Base-by-base conservation (phyloP, 208 protist genomes). In the Giardia duodenalis region DNA sequence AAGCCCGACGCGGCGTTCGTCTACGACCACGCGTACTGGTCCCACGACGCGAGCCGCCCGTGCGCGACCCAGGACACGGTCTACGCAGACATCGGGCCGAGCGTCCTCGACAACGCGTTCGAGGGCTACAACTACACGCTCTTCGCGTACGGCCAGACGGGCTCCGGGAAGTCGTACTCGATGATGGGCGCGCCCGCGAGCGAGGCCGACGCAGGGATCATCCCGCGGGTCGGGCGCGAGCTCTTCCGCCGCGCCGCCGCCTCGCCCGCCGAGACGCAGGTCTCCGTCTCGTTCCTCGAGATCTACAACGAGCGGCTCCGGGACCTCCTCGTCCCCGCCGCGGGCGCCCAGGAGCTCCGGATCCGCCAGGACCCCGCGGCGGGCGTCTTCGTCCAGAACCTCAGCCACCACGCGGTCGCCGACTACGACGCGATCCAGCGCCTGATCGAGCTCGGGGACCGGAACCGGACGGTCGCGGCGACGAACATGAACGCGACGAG, bases 121-220 rank as follows among this genome's bases (percentile, higher is more conserved):
- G 1, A 1, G 1, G 93, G 93, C 30, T 47, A 47, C 30, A 86
- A 92, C 2, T 88, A 48, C 45, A 94, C 93, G 4, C 67, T 47
- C 30, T 94, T 94, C 88, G 92, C 92, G 30, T 94, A 94, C 47
- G 93, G 93, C 0, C 46, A 93, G 47, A 94, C 93, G 39, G 93
- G 93, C n/a, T 93, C 93, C 10, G 93, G 93, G 45, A 93, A 93
- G 88, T 96, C 95, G 19, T 95, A 93, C 57, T 96, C 95, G 2
- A 95, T 96, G 95, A 93, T 94, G 89, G 92, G 92, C 1, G n/a
- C n/a, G n/a, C n/a, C n/a, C n/a, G n/a, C n/a, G n/a, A 45, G 4
- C 42, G 22, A n/a, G 4, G 86, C 3, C 4, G 86, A 89, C 4
- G 4, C 19, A 42, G 86, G 86, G 4, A 89, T 89, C 19, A 89